phyloP scores from a whole-genome alignment of 2,329 filamentous ascomycete genomes.

The Cytospora leucostoma region DNA sequence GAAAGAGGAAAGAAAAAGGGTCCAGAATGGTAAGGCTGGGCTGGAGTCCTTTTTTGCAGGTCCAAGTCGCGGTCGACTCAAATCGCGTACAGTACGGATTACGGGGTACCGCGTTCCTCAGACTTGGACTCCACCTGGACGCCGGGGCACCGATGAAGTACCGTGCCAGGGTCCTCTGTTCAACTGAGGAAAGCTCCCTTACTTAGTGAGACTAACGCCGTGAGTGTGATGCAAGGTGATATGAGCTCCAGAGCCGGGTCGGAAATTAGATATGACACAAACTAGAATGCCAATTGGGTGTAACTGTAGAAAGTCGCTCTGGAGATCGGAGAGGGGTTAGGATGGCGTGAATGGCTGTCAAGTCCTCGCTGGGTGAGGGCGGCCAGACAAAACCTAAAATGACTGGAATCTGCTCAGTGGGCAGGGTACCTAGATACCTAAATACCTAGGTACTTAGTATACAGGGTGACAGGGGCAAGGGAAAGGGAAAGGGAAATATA shows the following conservation, averaged over 20 bases:
- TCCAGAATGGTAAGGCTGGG: conserved; percentile 12
- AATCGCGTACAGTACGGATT: conserved; percentile 27
- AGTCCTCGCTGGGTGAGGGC: conserved; percentile 12
- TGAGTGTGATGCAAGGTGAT: neutral
- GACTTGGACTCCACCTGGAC: conserved; percentile 14
- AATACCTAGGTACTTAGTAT: too few species aligned
- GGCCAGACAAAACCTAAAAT: neutral
- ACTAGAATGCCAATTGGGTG: neutral
- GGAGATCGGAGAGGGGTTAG: too few species aligned
- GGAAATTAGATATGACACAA: conserved; percentile 1
- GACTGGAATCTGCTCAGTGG: too few species aligned
- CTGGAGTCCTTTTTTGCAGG: conserved; percentile 21
- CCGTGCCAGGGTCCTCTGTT: neutral
- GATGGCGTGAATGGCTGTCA: neutral
- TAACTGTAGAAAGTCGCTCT: neutral
- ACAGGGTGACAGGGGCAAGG: too few species aligned
- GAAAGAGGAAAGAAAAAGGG: conserved; percentile 7
- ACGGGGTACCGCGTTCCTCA: conserved; percentile 24
- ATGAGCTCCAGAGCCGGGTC: neutral
- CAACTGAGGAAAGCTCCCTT: neutral
- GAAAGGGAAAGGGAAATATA: neutral
- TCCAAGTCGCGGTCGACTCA: conserved; percentile 26
- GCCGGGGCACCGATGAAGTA: neutral
- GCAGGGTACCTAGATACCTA: too few species aligned
- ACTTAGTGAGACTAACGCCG: neutral